These are phyloP conservation scores for Mariannaea elegans DNA, from an alignment of 2,329 filamentous ascomycete species.

Conservation along the genomic window DNA sequence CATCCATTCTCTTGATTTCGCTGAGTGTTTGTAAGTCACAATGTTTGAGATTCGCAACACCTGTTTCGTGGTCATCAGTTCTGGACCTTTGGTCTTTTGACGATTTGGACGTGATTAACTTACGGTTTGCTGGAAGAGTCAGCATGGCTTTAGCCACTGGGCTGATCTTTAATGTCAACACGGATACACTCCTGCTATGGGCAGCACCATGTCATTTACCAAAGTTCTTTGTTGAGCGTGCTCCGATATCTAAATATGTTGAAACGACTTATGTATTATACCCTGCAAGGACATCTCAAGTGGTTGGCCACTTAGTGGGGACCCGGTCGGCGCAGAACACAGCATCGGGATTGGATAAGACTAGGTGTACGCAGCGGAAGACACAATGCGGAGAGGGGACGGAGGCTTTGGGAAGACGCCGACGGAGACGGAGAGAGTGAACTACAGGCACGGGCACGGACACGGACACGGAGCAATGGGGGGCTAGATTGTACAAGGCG, in stretches of 20 bases:
- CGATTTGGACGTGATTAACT: too few relatives aligned
- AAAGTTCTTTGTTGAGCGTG: too few relatives aligned
- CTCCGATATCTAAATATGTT: not conserved
- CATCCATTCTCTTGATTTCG: too few relatives aligned
- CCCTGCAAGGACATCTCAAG: not conserved
- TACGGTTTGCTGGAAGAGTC: too few relatives aligned
- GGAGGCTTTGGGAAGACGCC: constrained; percentile 7
- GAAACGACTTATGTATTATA: not conserved
- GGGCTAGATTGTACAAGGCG: not conserved
- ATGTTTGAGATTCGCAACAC: too few relatives aligned
- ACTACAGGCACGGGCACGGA: constrained; percentile 7
- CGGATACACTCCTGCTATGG: too few relatives aligned
- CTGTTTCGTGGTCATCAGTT: too few relatives aligned
- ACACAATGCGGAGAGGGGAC: not conserved
- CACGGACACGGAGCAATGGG: not conserved
- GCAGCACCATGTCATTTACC: too few relatives aligned
- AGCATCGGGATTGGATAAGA: not conserved
- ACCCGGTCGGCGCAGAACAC: not conserved
- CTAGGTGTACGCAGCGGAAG: not conserved
- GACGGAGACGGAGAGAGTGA: constrained; percentile 13
- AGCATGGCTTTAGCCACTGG: too few relatives aligned
- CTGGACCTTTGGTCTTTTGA: too few relatives aligned
- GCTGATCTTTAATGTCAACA: too few relatives aligned
- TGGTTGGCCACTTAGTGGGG: not conserved
- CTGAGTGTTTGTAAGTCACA: too few relatives aligned